phyloP scores from a whole-genome alignment of 306 rosid genomes.

The Malus fusca region DNA sequence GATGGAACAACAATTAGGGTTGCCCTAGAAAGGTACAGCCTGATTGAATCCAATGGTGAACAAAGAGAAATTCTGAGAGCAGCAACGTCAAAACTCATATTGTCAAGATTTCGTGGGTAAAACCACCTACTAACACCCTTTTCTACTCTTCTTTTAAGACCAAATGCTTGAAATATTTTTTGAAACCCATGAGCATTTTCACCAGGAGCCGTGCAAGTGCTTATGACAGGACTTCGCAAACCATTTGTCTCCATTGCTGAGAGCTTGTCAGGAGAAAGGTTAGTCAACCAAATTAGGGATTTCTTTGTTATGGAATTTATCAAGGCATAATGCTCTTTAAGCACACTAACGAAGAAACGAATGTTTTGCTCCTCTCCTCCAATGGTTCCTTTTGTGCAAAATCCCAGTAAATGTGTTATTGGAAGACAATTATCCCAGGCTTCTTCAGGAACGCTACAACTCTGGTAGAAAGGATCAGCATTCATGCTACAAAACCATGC shows the following conservation, averaged over 20 bases:
- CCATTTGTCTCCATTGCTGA: constrained; percentile 78
- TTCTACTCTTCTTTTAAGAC: constrained; percentile 58
- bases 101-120: constrained; percentile 68
- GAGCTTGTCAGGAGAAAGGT: constrained; percentile 49
- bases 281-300: constrained; percentile 74
- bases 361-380: constrained; percentile 68
- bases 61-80: constrained; percentile 75
- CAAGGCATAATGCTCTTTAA: constrained; percentile 64
- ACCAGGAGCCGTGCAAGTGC: constrained; percentile 24
- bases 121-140: constrained; percentile 63
- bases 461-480: constrained; percentile 55
- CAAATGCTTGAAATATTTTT: constrained; percentile 75
- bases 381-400: constrained; percentile 58
- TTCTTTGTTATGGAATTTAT: constrained; percentile 58
- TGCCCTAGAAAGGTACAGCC: constrained; percentile 85
- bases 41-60: constrained; percentile 66
- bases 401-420: constrained; percentile 68
- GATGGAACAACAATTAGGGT: constrained; percentile 91
- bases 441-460: constrained; percentile 72
- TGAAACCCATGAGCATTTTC: constrained; percentile 42
- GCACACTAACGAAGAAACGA: constrained; percentile 70
- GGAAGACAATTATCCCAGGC: constrained; percentile 36
- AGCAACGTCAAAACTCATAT: constrained; percentile 74
- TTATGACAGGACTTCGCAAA: constrained; percentile 57
- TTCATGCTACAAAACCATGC: constrained; percentile 98